Conservation (phyloP, 805 yeast species). For the Saturnispora saitoi region DNA sequence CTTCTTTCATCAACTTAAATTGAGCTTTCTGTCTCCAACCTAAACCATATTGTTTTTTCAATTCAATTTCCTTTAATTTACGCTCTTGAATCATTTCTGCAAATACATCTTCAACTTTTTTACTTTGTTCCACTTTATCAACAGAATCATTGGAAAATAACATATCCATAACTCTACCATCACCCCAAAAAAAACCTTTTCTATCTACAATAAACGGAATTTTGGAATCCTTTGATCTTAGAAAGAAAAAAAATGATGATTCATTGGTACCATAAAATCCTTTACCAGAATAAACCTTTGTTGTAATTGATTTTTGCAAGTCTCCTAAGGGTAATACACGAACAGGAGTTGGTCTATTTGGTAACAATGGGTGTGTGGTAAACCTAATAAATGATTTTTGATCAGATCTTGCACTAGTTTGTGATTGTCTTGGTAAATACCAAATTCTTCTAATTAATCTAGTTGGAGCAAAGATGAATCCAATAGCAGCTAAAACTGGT, state of each 20-base stretch:
- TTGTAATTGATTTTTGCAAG: constrained; percentile 46
- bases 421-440: constrained; percentile 44
- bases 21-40: constrained; percentile 51
- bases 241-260: constrained; percentile 62
- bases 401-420: constrained; percentile 34
- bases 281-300: constrained; percentile 77
- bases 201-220: constrained; percentile 76
- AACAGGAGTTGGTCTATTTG: constrained; percentile 71
- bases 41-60: constrained; percentile 43
- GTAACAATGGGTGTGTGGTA: constrained; percentile 67
- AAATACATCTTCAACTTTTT: constrained; percentile 24
- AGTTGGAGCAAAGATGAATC: constrained; percentile 51
- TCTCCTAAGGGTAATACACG: constrained; percentile 53
- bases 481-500: constrained; percentile 34
- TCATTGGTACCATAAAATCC: constrained; percentile 83
- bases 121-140: constrained; percentile 58
- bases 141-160: constrained; percentile 73
- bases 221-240: constrained; percentile 47
- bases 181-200: constrained; percentile 89
- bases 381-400: constrained; percentile 41
- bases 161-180: constrained; percentile 76
- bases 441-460: constrained; percentile 67
- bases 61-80: constrained; percentile 52
- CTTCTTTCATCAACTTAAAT: constrained; percentile 36
- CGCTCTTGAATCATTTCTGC: constrained; percentile 33